These are phyloP conservation scores for Xylaria multiplex DNA, from an alignment of 2,329 filamentous ascomycete genomes.

Conservation along the genomic window DNA sequence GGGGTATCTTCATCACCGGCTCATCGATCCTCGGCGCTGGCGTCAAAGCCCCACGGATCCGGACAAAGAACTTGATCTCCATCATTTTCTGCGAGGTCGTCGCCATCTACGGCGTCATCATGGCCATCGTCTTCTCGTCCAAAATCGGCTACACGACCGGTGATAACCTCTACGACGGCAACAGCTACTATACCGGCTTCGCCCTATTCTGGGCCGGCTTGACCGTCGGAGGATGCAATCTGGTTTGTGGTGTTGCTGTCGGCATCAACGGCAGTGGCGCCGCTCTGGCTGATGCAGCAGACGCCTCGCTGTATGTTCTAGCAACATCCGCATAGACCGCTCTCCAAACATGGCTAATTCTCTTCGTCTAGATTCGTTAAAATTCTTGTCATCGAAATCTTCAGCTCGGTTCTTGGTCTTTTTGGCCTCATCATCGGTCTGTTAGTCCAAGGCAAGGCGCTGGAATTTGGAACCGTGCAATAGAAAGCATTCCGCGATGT, in stretches of 20 bases:
- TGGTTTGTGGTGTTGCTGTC: slow-evolving; percentile 95
- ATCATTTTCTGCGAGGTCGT: slow-evolving; percentile 99
- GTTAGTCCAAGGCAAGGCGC: slow-evolving; percentile 84
- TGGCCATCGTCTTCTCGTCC: slow-evolving; percentile 97
- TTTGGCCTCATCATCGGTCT: slow-evolving; percentile 97
- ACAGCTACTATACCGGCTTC: slow-evolving; percentile 93
- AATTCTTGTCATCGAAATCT: slow-evolving; percentile 98
- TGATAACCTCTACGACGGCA: slow-evolving; percentile 74
- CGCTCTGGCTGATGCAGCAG: slow-evolving; percentile 93
- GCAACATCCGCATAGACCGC: background rate
- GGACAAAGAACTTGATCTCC: slow-evolving; percentile 99
- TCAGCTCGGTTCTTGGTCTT: slow-evolving; percentile 95
- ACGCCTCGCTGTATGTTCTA: slow-evolving; percentile 80
- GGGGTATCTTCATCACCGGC: slow-evolving; percentile 99
- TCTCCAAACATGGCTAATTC: slow-evolving; percentile 17
- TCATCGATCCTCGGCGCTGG: slow-evolving; percentile 97
- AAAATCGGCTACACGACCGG: slow-evolving; percentile 77
- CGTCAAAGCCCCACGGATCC: slow-evolving; percentile 95
- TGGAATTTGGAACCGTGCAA: slow-evolving; percentile 68
- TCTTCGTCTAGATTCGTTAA: slow-evolving; percentile 81
- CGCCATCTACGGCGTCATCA: slow-evolving; percentile 99
- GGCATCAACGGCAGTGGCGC: slow-evolving; percentile 98
- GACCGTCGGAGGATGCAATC: slow-evolving; percentile 93
- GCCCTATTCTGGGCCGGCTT: slow-evolving; percentile 96
- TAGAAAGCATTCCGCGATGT: slow-evolving; percentile 27